A percentile compares a stretch with the other conserved stretches of the same genome.
phyloP scores from a whole-genome alignment of 352 stramenopile genomes.

The Thalassiosira livingstoniorum region DNA sequence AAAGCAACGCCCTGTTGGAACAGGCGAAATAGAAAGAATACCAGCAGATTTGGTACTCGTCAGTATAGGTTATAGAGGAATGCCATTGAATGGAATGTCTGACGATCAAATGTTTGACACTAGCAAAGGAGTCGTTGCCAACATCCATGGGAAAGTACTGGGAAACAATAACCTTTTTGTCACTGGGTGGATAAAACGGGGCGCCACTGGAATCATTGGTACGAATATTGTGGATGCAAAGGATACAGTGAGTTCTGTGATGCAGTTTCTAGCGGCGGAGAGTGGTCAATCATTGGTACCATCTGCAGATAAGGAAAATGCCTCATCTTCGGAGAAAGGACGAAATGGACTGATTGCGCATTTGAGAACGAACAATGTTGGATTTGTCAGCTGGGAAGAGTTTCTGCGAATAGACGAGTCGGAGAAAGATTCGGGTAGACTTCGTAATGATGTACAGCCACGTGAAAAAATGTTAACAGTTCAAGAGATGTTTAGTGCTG shows the following conservation, averaged over 20 bases:
- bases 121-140: conserved; percentile 83
- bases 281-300: not conserved
- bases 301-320: not conserved
- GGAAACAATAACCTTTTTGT: conserved; percentile 90
- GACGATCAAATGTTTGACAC: conserved; percentile 85
- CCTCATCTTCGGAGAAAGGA: not conserved
- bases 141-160: conserved; percentile 68
- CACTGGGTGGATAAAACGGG: conserved; percentile 97
- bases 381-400: conserved; percentile 68
- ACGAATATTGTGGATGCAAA: conserved; percentile 97
- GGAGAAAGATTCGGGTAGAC: conserved; percentile 55
- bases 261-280: conserved; percentile 87
- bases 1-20: conserved; percentile 88
- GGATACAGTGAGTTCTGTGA: conserved; percentile 93
- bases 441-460: conserved; percentile 69
- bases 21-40: conserved; percentile 89
- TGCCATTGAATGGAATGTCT: conserved; percentile 76
- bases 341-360: conserved; percentile 49
- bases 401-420: conserved; percentile 67
- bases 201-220: conserved; percentile 97
- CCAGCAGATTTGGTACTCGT: conserved; percentile 77
- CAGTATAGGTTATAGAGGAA: conserved; percentile 92
- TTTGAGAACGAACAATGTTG: conserved; percentile 53
- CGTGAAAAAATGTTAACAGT: conserved; percentile 79
- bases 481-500: conserved; percentile 69